phyloP scores from a whole-genome alignment of 805 yeast genomes.

The Candida easanensis region DNA sequence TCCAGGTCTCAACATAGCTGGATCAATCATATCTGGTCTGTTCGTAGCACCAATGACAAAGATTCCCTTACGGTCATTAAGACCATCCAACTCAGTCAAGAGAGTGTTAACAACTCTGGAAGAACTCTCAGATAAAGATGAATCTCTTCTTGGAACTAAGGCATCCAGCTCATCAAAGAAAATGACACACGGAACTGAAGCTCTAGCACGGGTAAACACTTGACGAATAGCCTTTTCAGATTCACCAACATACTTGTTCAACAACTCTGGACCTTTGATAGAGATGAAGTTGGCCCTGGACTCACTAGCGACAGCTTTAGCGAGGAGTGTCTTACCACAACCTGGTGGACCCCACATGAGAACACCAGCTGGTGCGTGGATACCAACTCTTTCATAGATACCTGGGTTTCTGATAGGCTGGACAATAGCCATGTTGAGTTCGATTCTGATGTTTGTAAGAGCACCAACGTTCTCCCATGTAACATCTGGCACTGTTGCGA shows the following conservation, averaged over 20 bases:
- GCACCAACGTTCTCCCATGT: constrained; percentile 97
- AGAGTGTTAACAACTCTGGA: constrained; percentile 93
- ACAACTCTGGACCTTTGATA: constrained; percentile 91
- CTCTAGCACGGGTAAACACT: constrained; percentile 88
- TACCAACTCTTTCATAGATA: constrained; percentile 84
- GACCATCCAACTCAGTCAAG: constrained; percentile 91
- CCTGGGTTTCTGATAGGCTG: constrained; percentile 96
- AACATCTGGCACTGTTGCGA: constrained; percentile 97
- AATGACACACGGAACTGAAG: constrained; percentile 89
- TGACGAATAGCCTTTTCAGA: constrained; percentile 92
- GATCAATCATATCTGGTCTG: constrained; percentile 97
- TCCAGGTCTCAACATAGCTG: constrained; percentile 97
- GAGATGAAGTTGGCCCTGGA: constrained; percentile 95
- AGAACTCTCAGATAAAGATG: constrained; percentile 82
- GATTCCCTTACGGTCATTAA: constrained; percentile 88
- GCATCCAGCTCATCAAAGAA: constrained; percentile 97
- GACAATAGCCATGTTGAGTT: constrained; percentile 94
- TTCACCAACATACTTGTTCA: constrained; percentile 95
- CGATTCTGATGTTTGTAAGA: constrained; percentile 72
- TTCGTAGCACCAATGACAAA: constrained; percentile 96
- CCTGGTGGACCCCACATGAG: constrained; percentile 99
- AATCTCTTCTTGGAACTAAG: constrained; percentile 89
- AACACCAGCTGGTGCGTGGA: constrained; percentile 95
- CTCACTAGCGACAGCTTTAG: constrained; percentile 97
- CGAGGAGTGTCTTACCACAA: constrained; percentile 94